Evolutionary conservation across 164 flowering plant species (phyloP).

Genomic region (Liquidambar formosana): DNA sequence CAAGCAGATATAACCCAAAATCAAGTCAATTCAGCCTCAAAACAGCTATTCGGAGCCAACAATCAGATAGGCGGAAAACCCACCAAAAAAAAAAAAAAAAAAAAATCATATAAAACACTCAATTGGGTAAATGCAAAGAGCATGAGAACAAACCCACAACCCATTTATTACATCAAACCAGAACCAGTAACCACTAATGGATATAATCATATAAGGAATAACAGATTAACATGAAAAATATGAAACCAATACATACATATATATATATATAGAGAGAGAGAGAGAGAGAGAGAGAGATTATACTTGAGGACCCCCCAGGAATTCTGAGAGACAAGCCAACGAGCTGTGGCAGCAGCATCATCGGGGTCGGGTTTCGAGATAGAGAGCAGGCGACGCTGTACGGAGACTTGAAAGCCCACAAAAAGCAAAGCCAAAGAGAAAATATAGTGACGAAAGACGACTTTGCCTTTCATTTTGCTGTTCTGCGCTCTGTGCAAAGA

Average conservation of each 20-base stretch:
- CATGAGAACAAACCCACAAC: no score
- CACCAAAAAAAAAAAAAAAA: no score
- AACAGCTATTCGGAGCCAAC: no score
- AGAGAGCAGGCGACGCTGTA: constrained; percentile 24
- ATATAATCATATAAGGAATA: neutral
- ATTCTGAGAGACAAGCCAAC: constrained; percentile 82
- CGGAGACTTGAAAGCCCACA: constrained; percentile 20
- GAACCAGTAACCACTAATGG: neutral
- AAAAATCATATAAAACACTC: no score
- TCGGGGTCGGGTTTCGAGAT: constrained; percentile 56
- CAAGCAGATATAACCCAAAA: no score
- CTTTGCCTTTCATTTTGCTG: constrained; percentile 12
- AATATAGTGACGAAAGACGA: neutral
- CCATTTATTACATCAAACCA: no score
- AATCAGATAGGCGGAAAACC: no score
- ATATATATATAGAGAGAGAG: neutral
- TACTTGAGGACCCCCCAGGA: constrained; percentile 88
- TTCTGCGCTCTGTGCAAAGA: neutral
- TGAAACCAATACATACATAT: neutral
- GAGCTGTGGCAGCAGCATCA: constrained; percentile 67
- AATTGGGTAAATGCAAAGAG: no score
- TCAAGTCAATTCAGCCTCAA: no score
- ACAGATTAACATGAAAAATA: neutral
- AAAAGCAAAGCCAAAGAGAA: constrained; percentile 20
- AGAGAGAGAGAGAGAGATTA: constrained; percentile 3